Conservation (phyloP, 805 yeast species). For the Ogataea saltuana region DNA sequence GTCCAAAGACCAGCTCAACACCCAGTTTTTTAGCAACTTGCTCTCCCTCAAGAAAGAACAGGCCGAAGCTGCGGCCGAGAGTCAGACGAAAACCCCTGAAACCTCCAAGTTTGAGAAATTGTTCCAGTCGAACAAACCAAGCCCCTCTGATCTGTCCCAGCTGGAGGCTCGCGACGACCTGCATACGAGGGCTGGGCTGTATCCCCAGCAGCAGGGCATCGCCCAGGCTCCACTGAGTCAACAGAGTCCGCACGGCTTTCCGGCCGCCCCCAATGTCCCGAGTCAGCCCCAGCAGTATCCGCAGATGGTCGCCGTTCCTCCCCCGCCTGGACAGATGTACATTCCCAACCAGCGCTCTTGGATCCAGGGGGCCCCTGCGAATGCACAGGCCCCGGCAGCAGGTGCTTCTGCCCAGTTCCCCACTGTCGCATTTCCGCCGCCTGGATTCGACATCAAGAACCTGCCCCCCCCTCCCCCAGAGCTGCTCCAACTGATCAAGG, state of each 20-base stretch:
- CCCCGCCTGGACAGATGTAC: background rate
- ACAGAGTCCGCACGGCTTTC: too few relatives aligned
- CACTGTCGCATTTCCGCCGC: background rate
- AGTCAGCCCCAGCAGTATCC: constrained; percentile 1
- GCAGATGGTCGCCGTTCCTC: background rate
- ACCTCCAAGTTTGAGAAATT: constrained; percentile 25
- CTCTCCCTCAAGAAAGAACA: constrained; percentile 9
- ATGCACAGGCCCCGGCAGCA: too few relatives aligned
- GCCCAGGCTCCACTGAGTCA: too few relatives aligned
- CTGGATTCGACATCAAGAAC: constrained; percentile 15
- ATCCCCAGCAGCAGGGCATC: too few relatives aligned
- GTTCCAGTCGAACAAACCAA: constrained; percentile 15
- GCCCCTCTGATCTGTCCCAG: constrained; percentile 1
- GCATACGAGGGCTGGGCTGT: too few relatives aligned
- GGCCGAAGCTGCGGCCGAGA: constrained; percentile 1
- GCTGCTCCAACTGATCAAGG: constrained; percentile 28
- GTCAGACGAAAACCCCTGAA: constrained; percentile 13
- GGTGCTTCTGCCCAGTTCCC: background rate
- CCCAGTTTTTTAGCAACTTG: constrained; percentile 26
- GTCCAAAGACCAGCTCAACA: constrained; percentile 23
- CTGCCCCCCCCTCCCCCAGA: constrained; percentile 34
- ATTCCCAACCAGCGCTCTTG: background rate
- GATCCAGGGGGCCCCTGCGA: too few relatives aligned
- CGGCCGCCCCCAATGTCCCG: too few relatives aligned
- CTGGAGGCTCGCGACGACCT: too few relatives aligned